A percentile compares a stretch with the other conserved stretches of the same genome.
phyloP scores from a whole-genome alignment of 805 yeast genomes.

The Brettanomyces naardenensis region DNA sequence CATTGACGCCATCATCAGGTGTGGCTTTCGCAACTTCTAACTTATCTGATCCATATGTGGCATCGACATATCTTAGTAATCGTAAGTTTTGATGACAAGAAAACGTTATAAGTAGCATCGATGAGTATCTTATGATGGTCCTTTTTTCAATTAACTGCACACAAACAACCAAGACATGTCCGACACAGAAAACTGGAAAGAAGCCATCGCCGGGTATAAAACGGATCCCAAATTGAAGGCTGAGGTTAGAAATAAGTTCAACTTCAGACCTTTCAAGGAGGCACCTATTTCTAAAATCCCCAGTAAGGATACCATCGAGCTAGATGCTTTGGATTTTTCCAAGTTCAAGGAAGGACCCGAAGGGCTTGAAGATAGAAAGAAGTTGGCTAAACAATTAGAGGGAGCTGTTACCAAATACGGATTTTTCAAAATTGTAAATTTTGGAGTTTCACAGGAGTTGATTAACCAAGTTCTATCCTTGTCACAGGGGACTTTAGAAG shows the following conservation, averaged over 20 bases:
- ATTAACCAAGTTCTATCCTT: constrained; percentile 30
- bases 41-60: too few species aligned
- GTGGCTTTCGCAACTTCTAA: too few species aligned
- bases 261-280: constrained; percentile 26
- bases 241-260: constrained; percentile 18
- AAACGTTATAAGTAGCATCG: too few species aligned
- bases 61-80: too few species aligned
- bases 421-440: constrained; percentile 34
- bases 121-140: too few species aligned
- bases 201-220: not conserved
- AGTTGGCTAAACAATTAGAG: constrained; percentile 31
- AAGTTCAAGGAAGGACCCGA: constrained; percentile 27
- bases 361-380: constrained; percentile 15
- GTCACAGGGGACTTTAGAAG: constrained; percentile 32
- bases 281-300: constrained; percentile 17
- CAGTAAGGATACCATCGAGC: constrained; percentile 17
- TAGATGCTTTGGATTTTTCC: constrained; percentile 31
- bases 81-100: too few species aligned
- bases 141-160: too few species aligned
- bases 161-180: too few species aligned
- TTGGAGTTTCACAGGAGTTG: constrained; percentile 28
- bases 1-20: too few species aligned
- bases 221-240: not conserved
- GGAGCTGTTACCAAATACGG: constrained; percentile 34
- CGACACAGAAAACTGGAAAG: too few species aligned